Evolutionary conservation across 139 green algal species (phyloP), one percentile per base, ranked within the genome.

Genomic region (Closterium sp.): DNA sequence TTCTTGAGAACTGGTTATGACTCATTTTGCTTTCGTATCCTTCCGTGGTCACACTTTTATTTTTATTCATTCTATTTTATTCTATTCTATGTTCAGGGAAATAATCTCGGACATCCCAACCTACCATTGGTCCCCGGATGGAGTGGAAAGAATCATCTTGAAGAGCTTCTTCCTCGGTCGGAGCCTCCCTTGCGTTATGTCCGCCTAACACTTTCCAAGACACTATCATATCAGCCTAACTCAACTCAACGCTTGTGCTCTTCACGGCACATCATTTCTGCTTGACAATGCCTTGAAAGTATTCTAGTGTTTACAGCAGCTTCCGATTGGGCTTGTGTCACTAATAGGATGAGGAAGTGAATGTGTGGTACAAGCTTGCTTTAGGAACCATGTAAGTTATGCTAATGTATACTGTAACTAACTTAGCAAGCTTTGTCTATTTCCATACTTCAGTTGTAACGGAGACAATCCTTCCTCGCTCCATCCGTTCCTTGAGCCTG

Each of bases 111-210:
- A 79, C 17, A 87, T 87, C 22, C 85, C 85, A 30, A 87, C n/a
- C 2, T 87, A 87, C 85, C 85, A 32, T 30, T 87, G 85, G 85
- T 32, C 85, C n/a, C 85, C 85, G 6, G 85, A 87, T 31, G 85
- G 85, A 30, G 28, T 87, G n/a, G 85, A 87, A 10, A 30, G 85
- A 32, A 31, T 87, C 22, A 87, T 87, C 17, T 24, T 87, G 28
- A 87, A 87, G 85, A 87, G 85, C 21, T 87, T 87, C 85, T 87
- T 87, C 85, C 85, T 87, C n/a, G 62, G 62, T 79, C 62, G 62
- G 19, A 79, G 62, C 62, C 62, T 79, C 62, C 62, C 62, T 79
- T 79, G 62, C 62, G 62, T 79, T 0, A 79, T 79, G 62, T 79
- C 38, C 4, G 38, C 38, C 7, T 50, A 9, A 50, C 38, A 9